Conservation (phyloP, 768 basidiomycete genomes). For the Tulasnella sp. region DNA sequence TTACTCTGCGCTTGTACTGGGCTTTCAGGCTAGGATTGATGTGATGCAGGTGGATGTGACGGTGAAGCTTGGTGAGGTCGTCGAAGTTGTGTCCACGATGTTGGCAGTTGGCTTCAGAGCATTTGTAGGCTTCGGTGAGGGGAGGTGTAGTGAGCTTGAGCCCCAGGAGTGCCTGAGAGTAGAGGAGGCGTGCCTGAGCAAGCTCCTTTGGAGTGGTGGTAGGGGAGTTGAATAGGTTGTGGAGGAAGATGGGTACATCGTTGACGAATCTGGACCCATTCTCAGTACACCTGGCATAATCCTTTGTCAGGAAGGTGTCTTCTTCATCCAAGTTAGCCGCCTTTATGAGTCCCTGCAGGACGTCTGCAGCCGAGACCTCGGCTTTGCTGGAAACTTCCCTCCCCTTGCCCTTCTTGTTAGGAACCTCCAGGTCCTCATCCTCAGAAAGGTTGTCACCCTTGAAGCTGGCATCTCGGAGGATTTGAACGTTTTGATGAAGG, state of each 20-base stretch:
- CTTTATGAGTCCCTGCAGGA: background rate
- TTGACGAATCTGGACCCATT: background rate
- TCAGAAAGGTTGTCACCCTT: too few species aligned
- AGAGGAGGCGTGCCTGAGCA: background rate
- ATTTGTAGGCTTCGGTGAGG: background rate
- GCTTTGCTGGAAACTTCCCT: background rate
- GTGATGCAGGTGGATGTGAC: background rate
- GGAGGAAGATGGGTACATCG: background rate
- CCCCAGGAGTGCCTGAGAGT: background rate
- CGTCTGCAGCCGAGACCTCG: background rate
- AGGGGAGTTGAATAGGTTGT: background rate
- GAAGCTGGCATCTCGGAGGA: background rate
- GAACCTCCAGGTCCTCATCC: background rate
- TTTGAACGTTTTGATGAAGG: background rate
- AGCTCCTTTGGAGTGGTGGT: background rate
- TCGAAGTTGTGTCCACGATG: background rate
- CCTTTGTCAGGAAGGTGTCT: too few species aligned
- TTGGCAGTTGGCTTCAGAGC: background rate
- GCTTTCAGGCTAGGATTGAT: background rate
- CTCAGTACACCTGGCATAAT: background rate
- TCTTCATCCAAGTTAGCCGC: background rate
- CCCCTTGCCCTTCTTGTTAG: background rate
- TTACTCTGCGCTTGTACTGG: background rate
- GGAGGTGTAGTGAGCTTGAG: background rate
- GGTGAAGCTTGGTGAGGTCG: background rate